phyloP scores from a whole-genome alignment of 148 eudicot species.

The Gaultheria prostrata region DNA sequence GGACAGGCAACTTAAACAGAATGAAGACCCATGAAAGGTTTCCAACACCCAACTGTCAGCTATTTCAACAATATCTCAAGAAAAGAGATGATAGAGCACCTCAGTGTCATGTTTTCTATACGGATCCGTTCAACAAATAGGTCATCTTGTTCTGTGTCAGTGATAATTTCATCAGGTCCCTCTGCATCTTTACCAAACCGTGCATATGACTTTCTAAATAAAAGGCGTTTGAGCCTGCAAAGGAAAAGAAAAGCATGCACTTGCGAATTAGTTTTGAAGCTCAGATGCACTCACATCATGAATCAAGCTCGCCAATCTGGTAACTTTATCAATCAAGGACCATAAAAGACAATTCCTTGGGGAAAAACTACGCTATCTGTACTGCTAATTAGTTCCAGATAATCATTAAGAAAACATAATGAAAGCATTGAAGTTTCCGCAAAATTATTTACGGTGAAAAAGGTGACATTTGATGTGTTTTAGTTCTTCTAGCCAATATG shows the following conservation, averaged over 20 bases:
- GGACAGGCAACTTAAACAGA: neutral
- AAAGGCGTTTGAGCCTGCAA: conserved; percentile 32
- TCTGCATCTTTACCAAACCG: conserved; percentile 20
- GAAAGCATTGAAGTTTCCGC: neutral
- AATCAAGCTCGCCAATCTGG: neutral
- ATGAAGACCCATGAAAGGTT: neutral
- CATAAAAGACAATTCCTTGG: neutral
- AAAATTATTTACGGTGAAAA: neutral
- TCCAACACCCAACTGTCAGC: neutral
- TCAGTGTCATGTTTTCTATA: conserved; percentile 46
- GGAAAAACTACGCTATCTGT: neutral
- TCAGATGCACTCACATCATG: neutral
- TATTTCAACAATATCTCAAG: neutral
- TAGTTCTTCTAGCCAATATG: neutral
- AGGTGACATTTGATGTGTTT: neutral
- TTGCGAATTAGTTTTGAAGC: neutral
- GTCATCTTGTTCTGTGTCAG: conserved; percentile 32
- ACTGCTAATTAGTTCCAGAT: neutral
- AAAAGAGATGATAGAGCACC: conserved; percentile 17
- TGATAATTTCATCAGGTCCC: conserved; percentile 18
- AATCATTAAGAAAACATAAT: neutral
- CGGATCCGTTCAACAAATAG: conserved; percentile 48
- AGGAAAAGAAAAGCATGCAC: neutral
- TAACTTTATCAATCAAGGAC: neutral
- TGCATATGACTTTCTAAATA: conserved; percentile 23